These are phyloP conservation scores for Acmispon strigosus DNA, from an alignment of 306 rosid species.

Conservation along the genomic window DNA sequence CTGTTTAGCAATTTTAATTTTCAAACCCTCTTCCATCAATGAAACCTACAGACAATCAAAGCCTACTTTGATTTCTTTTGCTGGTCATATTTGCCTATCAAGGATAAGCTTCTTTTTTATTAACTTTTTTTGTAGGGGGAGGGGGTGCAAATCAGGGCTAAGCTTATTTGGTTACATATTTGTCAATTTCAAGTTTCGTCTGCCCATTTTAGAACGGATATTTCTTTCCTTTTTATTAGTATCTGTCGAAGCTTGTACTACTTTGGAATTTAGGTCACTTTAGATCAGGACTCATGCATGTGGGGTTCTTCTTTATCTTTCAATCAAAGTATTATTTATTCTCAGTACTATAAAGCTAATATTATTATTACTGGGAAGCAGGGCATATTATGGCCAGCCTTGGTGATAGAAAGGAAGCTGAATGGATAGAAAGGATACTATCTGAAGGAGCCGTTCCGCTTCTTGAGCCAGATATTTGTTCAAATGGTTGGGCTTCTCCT, in stretches of 20 bases:
- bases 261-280: neutral
- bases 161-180: neutral
- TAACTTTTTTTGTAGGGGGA: no score
- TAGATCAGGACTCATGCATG: neutral
- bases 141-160: neutral
- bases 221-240: neutral
- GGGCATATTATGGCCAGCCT: slow-evolving; percentile 39
- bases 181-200: neutral
- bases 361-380: slow-evolving; percentile 16
- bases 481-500: slow-evolving; percentile 74
- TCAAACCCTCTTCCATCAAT: neutral
- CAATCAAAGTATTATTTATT: neutral
- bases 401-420: slow-evolving; percentile 37
- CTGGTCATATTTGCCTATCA: neutral
- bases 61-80: neutral
- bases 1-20: neutral
- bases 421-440: slow-evolving; percentile 62
- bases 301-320: neutral
- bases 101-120: neutral
- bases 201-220: neutral
- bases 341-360: neutral
- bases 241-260: neutral
- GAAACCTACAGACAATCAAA: neutral
- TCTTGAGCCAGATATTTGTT: slow-evolving; percentile 50
- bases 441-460: slow-evolving; percentile 70